These are phyloP conservation scores for Globisporangium cylindrosporum DNA, from an alignment of 352 stramenopile genomes.

Conservation along the genomic window DNA sequence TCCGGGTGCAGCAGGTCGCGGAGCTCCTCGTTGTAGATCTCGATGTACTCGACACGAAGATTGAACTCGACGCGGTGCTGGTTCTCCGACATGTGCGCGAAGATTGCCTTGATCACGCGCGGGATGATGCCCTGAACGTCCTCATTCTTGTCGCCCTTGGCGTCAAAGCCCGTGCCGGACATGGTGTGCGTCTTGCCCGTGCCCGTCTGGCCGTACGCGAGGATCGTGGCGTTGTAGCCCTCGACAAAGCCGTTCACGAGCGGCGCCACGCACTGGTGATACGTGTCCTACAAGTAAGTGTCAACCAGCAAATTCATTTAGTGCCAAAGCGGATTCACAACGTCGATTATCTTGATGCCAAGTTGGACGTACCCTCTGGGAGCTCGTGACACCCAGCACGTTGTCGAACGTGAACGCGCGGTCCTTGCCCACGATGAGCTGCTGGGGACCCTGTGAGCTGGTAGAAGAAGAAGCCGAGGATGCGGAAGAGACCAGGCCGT, in stretches of 20 bases:
- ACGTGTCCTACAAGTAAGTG: slow-evolving; percentile 46
- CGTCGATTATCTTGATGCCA: not conserved
- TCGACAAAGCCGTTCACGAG: slow-evolving; percentile 79
- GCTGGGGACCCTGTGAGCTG: slow-evolving; percentile 29
- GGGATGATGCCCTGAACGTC: slow-evolving; percentile 84
- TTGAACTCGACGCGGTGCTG: slow-evolving; percentile 65
- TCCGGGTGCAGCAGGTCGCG: slow-evolving; percentile 91
- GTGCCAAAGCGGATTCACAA: not conserved
- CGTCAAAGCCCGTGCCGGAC: slow-evolving; percentile 60
- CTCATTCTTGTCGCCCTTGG: slow-evolving; percentile 51
- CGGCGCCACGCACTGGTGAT: slow-evolving; percentile 56
- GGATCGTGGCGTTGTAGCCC: slow-evolving; percentile 80
- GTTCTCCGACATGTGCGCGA: slow-evolving; percentile 51
- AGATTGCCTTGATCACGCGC: slow-evolving; percentile 73
- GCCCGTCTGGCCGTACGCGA: slow-evolving; percentile 86
- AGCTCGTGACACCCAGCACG: slow-evolving; percentile 71
- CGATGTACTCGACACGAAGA: slow-evolving; percentile 94
- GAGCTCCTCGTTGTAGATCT: slow-evolving; percentile 99
- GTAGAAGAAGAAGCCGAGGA: slow-evolving; percentile 21
- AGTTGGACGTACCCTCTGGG: slow-evolving; percentile 44
- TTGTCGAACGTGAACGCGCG: slow-evolving; percentile 89
- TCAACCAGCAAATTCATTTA: not conserved
- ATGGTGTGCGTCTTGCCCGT: slow-evolving; percentile 97
- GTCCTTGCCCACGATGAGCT: slow-evolving; percentile 82
- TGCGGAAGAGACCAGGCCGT: slow-evolving; percentile 33